phyloP scores from a whole-genome alignment of 148 eudicot genomes.

The Rheum nobile region DNA sequence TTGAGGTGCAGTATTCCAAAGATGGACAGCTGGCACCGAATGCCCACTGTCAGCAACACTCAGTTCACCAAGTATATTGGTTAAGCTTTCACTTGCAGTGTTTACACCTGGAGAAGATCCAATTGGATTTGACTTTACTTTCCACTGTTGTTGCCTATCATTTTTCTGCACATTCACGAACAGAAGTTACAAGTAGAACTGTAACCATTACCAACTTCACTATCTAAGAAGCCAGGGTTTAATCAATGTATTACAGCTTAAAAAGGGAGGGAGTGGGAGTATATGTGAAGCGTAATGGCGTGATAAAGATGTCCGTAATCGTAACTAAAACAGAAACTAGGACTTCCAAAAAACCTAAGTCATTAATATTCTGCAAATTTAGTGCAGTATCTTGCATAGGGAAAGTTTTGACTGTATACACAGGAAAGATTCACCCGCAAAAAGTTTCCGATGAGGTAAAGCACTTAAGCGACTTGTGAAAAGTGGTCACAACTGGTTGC shows the following conservation, averaged over 20 bases:
- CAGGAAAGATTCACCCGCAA: background rate
- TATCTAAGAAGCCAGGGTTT: background rate
- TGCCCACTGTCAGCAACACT: slow-evolving; percentile 26
- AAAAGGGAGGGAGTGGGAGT: background rate
- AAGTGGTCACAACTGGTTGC: background rate
- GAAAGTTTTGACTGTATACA: background rate
- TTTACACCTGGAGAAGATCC: slow-evolving; percentile 18
- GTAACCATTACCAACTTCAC: background rate
- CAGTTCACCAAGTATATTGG: slow-evolving; percentile 15
- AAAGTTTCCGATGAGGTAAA: background rate
- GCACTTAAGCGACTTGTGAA: background rate
- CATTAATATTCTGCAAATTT: background rate
- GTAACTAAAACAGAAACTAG: background rate
- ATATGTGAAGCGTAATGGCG: background rate
- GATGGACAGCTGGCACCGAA: slow-evolving; percentile 18
- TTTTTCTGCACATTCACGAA: slow-evolving; percentile 24
- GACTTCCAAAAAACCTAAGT: background rate
- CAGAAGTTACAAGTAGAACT: background rate
- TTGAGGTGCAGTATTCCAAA: slow-evolving; percentile 21
- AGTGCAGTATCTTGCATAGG: background rate
- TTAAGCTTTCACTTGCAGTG: slow-evolving; percentile 16
- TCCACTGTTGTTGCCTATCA: slow-evolving; percentile 39
- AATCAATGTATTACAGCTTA: background rate
- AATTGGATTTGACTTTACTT: slow-evolving; percentile 31
- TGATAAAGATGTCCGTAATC: background rate